Evolutionary conservation across 208 protist genomes (phyloP), one percentile per base, ranked within the genome.

Genomic region (Wallacemonas collosoma): DNA sequence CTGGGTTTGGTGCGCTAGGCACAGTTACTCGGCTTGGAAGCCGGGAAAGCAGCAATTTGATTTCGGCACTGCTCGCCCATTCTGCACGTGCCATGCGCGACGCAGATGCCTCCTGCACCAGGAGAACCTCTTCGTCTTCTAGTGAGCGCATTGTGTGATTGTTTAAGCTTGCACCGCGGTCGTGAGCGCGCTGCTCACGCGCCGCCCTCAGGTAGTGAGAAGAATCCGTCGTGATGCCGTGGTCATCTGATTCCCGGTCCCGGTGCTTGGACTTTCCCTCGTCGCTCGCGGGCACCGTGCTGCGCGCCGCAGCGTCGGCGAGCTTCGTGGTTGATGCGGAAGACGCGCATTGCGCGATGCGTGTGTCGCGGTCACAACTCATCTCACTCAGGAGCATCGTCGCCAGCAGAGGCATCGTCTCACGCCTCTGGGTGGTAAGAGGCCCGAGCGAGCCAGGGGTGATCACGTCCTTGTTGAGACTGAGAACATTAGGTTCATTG

Each of bases 21-120:
- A 41, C 17, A n/a, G 36, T 48, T 6, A 65, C 60, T 17, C 6
- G 14, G 26, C 60, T 17, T 4, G 60, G 60, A 3, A 65, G 60
- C 12, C 7, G 8, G 5, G 60, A 3, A 12, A 45, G 40, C n/a
- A 65, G 12, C 14, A 41, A 38, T 3, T 8, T 35, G 6, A 65
- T 7, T 38, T 65, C 60, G 12, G n/a, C 8, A 8, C 3, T 41
- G 17, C 60, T 65, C 6, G 15, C 14, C 5, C 4, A 8, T 8
- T 65, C 60, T 6, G 36, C 40, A 50, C n/a, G 60, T 6, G 60
- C 60, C 60, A 65, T 65, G 43, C 60, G 60, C n/a, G 60, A 8
- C 3, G 60, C 60, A 51, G n/a, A 44, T 0, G 36, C 4, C 7
- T 35, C 41, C 0, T 17, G 60, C 60, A 51, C 40, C 41, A 65